Evolutionary conservation across 2,329 filamentous ascomycete species (phyloP), one percentile per base, ranked within the genome.

Genomic region (Talaromyces sp.): DNA sequence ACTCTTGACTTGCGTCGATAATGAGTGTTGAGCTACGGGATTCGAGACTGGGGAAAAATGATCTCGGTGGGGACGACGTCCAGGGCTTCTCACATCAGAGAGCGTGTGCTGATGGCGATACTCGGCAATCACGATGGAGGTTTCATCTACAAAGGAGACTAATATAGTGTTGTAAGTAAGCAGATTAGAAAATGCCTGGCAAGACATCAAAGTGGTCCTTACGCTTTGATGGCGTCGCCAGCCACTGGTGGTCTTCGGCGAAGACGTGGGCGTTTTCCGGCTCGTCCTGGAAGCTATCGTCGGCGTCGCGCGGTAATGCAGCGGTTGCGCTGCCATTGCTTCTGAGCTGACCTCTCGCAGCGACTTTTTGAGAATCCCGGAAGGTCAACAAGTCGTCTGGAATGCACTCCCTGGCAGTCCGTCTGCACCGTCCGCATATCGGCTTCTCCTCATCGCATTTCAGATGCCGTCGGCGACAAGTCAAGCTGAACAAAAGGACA

Each of bases 391-490:
- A 33, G 41, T 61, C 58, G 31, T 61, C 58, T n/a, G 41, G 58
- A 43, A 61, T 19, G 17, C 58, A 61, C 45, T 61, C 58, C 31
- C 58, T 43, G 35, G n/a, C 58, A 17, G 58, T 61, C 22, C 58
- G 58, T 45, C 58, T 39, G 31, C 58, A 61, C n/a, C 58, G 58
- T 45, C 58, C 58, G n/a, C 58, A 61, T 61, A 15, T 7, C n/a
- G 58, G 58, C 41, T 61, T 61, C 58, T 62, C 37, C 39, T 61
- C 58, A 45, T 61, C 58, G 31, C 58, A 61, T 61, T 61, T 61
- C n/a, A 61, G 58, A 61, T 61, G 58, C 37, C 58, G 58, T 27
- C 58, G 58, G 45, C 58, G 58, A 61, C 58, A 61, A 22, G 58
- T 61, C 35, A 61, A 27, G 58, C 58, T 45, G 19, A n/a, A 45